Base-by-base conservation (phyloP, 306 rosid species). In the Lathyrus oleraceus region DNA sequence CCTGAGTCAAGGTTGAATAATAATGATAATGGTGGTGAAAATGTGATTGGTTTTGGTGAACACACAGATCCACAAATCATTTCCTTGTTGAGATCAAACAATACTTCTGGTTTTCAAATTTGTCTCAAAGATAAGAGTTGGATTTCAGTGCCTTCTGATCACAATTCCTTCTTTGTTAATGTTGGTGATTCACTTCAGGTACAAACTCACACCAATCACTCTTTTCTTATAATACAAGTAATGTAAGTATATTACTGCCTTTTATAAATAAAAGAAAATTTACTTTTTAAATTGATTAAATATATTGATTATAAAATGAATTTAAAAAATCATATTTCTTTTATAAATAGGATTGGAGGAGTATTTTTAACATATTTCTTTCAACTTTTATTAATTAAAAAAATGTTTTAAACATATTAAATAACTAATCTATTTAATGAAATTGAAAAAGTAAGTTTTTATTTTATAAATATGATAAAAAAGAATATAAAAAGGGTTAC, bases 51-150 rank as follows among this genome's bases (percentile, higher is more conserved):
- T 11, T 89, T 91, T 65, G 96, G 97, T 27, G 97, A 87, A 35
- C 97, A 87, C 70, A 89, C 96, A 6, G 96, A 89, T 85, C 97
- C 97, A 25, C 96, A 91, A 53, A 91, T 91, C 61, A 91, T 91
- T 13, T 85, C 97, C 0, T 65, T 91, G 25, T 61, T 91, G 49
- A 85, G 89, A 76, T 89, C 96, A 5, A 91, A 91, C 59, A 79
- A 91, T 72, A 85, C 88, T 21, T 80, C 86, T 19, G 97, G 97
- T 21, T 85, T 91, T 13, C 86, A 91, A 61, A 85, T 91, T 43
- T 85, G 80, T 12, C 72, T 88, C 1, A 71, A 65, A 52, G 91
- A 88, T 84, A 88, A 79, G 12, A 87, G 65, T 58, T 91, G 97
- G 97, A 58, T 85, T 76, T 85, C 97, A 4, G 96, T 91, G 32